Conservation (phyloP, 1,284 basidiomycete genomes). For the Inonotus hispidus region DNA sequence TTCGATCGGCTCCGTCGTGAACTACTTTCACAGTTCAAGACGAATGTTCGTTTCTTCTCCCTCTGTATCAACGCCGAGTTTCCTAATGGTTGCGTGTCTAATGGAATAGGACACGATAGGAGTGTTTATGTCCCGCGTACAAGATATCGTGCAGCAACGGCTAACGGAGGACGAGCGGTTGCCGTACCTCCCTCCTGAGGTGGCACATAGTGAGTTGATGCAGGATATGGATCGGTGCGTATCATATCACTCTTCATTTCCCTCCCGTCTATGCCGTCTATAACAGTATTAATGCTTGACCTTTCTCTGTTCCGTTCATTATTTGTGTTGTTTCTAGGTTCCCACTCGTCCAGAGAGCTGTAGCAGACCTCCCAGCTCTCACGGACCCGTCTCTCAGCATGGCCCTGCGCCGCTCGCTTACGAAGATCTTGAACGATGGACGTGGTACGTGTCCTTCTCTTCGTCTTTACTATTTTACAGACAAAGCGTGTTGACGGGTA, state of each 20-base stretch:
- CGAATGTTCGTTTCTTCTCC: conserved; percentile 42
- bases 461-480: too few relatives aligned
- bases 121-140: conserved; percentile 49
- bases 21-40: conserved; percentile 57
- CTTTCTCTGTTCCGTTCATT: background rate
- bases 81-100: background rate
- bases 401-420: conserved; percentile 32
- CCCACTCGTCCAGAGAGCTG: conserved; percentile 58
- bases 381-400: conserved; percentile 45
- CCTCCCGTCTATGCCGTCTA: too few relatives aligned
- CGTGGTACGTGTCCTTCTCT: background rate
- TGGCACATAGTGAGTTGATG: conserved; percentile 53
- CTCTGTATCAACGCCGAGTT: conserved; percentile 2
- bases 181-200: conserved; percentile 47
- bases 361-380: conserved; percentile 46
- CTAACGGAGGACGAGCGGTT: conserved; percentile 50
- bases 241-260: background rate
- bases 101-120: conserved; percentile 41
- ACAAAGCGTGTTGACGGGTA: too few relatives aligned
- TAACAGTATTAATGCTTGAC: too few relatives aligned
- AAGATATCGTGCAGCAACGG: conserved; percentile 54
- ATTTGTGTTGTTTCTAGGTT: conserved; percentile 34
- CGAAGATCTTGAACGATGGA: background rate
- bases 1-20: conserved; percentile 68
- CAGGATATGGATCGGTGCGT: conserved; percentile 65